These are phyloP conservation scores for Colletotrichum sp. DNA, from an alignment of 2,329 filamentous ascomycete species.

Conservation along the genomic window DNA sequence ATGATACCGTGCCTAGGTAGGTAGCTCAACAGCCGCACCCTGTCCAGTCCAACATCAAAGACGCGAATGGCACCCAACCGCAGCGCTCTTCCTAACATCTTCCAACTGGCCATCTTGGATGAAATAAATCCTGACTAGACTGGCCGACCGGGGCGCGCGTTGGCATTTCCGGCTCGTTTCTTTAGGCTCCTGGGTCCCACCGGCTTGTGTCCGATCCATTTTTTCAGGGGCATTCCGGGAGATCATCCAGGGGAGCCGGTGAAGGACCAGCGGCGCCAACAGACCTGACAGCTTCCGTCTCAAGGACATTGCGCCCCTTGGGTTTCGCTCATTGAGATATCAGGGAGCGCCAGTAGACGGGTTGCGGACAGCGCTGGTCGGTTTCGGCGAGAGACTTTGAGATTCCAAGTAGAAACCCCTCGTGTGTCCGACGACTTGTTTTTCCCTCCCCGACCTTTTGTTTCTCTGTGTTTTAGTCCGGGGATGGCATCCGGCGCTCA, in stretches of 20 bases:
- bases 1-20: background rate
- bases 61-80: background rate
- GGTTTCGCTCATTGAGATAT: background rate
- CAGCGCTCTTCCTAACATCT: background rate
- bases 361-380: background rate
- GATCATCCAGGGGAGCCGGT: conserved; percentile 21
- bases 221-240: conserved; percentile 20
- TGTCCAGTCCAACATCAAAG: background rate
- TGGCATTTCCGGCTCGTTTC: conserved; percentile 17
- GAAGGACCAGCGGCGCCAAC: conserved; percentile 6
- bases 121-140: conserved; percentile 5
- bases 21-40: background rate
- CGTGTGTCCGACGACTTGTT: background rate
- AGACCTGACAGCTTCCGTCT: background rate
- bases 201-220: conserved; percentile 19
- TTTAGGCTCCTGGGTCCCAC: conserved; percentile 20
- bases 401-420: background rate
- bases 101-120: background rate
- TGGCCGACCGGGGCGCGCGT: conserved; percentile 9
- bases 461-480: background rate
- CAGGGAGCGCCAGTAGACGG: background rate
- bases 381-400: background rate
- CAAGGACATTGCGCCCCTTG: background rate
- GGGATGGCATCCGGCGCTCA: background rate
- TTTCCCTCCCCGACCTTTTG: background rate